Conservation (phyloP, 257 asterid genomes). For the Echium plantagineum region DNA sequence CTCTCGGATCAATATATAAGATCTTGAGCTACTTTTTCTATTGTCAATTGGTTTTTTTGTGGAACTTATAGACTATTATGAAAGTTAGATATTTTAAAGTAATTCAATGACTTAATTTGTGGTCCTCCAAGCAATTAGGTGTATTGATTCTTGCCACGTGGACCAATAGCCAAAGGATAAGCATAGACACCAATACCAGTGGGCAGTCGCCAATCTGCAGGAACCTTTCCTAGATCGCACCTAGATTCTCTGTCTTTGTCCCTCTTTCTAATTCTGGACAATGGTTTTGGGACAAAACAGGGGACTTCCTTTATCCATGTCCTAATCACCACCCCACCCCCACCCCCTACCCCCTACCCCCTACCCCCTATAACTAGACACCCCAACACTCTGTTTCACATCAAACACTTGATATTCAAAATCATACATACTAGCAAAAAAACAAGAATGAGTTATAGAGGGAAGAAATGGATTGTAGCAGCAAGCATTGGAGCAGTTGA, state of each 20-base stretch:
- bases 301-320: not conserved
- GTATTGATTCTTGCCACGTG: not conserved
- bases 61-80: too few relatives aligned
- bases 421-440: not conserved
- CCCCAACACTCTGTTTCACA: not conserved
- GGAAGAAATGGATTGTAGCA: constrained; percentile 30
- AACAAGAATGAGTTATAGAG: constrained; percentile 26
- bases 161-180: not conserved
- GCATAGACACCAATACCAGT: not conserved
- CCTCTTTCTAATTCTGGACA: too few relatives aligned
- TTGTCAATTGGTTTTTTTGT: too few relatives aligned
- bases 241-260: not conserved
- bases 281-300: not conserved
- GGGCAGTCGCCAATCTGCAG: not conserved
- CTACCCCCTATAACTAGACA: not conserved
- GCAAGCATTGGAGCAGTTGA: constrained; percentile 44
- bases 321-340: not conserved
- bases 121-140: too few relatives aligned
- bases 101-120: too few relatives aligned
- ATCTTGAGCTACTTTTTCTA: too few relatives aligned
- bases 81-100: too few relatives aligned
- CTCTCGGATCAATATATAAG: too few relatives aligned
- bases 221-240: not conserved
- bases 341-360: not conserved
- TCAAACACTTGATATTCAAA: not conserved